phyloP scores from a whole-genome alignment of 257 asterid species.

The Fraxinus quadrangulata region DNA sequence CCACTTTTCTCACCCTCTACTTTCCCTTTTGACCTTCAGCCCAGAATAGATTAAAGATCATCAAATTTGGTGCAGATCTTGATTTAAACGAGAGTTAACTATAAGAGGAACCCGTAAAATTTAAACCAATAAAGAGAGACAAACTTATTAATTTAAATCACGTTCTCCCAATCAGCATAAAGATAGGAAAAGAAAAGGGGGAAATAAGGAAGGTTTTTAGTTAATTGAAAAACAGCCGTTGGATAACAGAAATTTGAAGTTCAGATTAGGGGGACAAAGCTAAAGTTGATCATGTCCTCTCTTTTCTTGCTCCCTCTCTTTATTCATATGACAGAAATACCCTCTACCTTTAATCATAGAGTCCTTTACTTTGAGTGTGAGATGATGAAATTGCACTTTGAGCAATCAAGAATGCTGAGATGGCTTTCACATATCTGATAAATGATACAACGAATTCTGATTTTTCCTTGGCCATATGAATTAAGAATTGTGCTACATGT shows the following conservation, averaged over 20 bases:
- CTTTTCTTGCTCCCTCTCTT: conserved; percentile 44
- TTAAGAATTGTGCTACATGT: neutral
- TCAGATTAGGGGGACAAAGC: conserved; percentile 40
- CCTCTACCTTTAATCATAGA: conserved; percentile 64
- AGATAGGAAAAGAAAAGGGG: conserved; percentile 3
- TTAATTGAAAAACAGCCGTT: conserved; percentile 58
- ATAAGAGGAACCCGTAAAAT: neutral
- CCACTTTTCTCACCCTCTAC: conserved; percentile 47
- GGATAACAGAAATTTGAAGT: conserved; percentile 73
- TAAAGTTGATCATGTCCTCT: conserved; percentile 48
- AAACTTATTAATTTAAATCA: too few species aligned
- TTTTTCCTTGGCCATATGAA: conserved; percentile 22
- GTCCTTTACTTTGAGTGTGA: conserved; percentile 57
- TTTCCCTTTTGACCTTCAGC: neutral
- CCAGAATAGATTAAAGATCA: conserved; percentile 42
- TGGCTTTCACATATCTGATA: conserved; percentile 40
- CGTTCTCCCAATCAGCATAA: neutral
- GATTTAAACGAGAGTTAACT: conserved; percentile 34
- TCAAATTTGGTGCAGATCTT: conserved; percentile 32
- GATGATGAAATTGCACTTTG: conserved; percentile 78
- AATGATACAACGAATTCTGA: conserved; percentile 32
- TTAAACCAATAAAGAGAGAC: too few species aligned
- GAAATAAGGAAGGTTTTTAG: conserved; percentile 29
- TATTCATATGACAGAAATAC: conserved; percentile 52
- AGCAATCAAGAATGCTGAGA: conserved; percentile 64